Conservation (phyloP, 1,284 basidiomycete species). For the Irpex sp. region DNA sequence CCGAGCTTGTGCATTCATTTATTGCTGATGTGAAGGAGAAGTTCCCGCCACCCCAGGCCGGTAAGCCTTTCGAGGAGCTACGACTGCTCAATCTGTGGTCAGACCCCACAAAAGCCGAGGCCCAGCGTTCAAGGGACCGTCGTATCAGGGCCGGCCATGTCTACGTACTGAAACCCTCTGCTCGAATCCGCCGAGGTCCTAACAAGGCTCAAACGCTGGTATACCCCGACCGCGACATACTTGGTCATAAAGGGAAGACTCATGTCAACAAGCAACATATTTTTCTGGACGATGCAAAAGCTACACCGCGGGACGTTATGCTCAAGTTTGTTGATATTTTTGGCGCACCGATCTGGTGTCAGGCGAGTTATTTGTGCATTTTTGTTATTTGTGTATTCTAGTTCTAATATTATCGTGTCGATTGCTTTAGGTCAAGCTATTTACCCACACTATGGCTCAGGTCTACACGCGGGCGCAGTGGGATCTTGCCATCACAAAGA, state of each 20-base stretch:
- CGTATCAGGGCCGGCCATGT: not conserved
- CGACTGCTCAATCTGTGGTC: not conserved
- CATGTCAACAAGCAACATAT: not conserved
- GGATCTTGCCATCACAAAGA: too few species aligned
- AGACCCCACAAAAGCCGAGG: not conserved
- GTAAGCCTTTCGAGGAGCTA: not conserved
- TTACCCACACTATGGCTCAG: too few species aligned
- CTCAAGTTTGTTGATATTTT: not conserved
- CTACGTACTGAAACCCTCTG: not conserved
- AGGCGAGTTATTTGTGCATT: too few species aligned
- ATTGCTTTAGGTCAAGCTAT: too few species aligned
- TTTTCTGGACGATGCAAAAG: not conserved
- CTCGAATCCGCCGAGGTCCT: not conserved
- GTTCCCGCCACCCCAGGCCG: not conserved
- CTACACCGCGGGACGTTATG: not conserved
- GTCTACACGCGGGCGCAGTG: too few species aligned
- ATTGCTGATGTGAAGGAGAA: not conserved
- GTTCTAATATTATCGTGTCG: too few species aligned
- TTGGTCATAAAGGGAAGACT: not conserved
- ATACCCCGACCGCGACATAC: not conserved
- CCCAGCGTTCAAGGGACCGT: not conserved
- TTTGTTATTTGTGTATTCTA: too few species aligned
- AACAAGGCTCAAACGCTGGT: not conserved
- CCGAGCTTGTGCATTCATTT: not conserved
- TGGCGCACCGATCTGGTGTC: not conserved